Base-by-base conservation (phyloP, 1,284 basidiomycete species). In the Stygiomarasmius scandens region DNA sequence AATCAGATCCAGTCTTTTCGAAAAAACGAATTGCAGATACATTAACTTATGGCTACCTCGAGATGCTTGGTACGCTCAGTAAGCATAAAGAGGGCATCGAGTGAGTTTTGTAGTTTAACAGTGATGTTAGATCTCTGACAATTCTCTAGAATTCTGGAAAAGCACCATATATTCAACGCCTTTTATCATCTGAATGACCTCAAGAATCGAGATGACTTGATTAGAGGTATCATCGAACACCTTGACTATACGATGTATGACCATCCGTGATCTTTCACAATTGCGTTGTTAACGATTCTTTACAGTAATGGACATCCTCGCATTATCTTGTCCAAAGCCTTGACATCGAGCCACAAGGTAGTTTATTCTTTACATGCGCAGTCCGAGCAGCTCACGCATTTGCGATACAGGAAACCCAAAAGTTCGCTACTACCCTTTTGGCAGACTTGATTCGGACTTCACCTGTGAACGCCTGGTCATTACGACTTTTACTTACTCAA, bases 181-280 rank as follows among this genome's bases (percentile, higher is more conserved):
- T 93, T 99, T 69, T 98, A 99, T 67, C 93, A 95, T 66, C 75
- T 99, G 27, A 94, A 90, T 69, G 96, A 98, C 69, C 78, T 98
- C 50, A 82, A 90, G 32, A 92, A 90, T 69, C 82, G 97, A 36
- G 95, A 98, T 67, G 96, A 98, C 67, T 80, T 99, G 41, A 91
- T 96, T 61, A 92, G 89, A 66, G 89, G 88, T 10, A 93, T 98
- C 62, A 90, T 98, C 52, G 92, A 95, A 67, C 93, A 94, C 64
- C 79, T 98, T 46, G 95, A 98, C 73, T 96, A 96, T 67, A 84
- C 84, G 70, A 85, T 90, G 95, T 95, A 64, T 62, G 89, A 71
- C 2, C n/a, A n/a, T n/a, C n/a, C n/a, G n/a, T 54, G 23, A 23
- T 38, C 32, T 61, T 54, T 34, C 44, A 24, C 29, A 9, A 46